A percentile compares a stretch with the other conserved stretches of the same genome.
Evolutionary conservation across 352 stramenopile species (phyloP).

Genomic region (Globisporangium sylvaticum): DNA sequence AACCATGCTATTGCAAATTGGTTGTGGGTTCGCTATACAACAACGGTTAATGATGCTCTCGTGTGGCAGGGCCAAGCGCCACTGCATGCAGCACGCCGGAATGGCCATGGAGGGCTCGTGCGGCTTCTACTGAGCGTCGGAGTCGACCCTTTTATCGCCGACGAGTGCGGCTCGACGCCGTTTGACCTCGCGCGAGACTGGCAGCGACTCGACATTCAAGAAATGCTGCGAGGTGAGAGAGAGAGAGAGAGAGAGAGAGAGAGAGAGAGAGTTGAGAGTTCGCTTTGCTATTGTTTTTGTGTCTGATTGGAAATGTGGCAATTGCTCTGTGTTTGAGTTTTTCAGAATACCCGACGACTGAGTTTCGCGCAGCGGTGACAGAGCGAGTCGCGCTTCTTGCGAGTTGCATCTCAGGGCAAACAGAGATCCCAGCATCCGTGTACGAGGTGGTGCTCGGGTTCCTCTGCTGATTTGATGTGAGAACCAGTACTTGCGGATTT

Average conservation of each 20-base stretch:
- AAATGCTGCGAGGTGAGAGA: conserved; percentile 44
- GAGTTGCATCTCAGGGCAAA: background rate
- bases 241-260: background rate
- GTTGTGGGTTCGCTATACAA: background rate
- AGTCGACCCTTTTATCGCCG: conserved; percentile 37
- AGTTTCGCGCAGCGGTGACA: conserved; percentile 2
- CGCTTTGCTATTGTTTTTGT: background rate
- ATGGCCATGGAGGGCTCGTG: conserved; percentile 50
- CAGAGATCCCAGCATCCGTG: conserved; percentile 11
- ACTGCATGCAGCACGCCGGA: conserved; percentile 53
- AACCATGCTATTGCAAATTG: background rate
- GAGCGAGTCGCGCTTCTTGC: conserved; percentile 8
- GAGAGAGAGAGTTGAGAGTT: background rate
- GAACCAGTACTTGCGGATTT: no score
- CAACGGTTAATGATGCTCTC: background rate
- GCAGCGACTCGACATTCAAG: conserved; percentile 48
- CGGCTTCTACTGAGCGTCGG: conserved; percentile 28
- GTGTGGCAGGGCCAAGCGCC: conserved; percentile 38
- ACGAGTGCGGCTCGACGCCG: conserved; percentile 44
- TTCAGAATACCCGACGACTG: conserved; percentile 12
- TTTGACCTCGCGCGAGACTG: conserved; percentile 57
- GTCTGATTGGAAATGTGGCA: background rate
- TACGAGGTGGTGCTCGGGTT: conserved; percentile 12
- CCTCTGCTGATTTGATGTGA: conserved; percentile 5
- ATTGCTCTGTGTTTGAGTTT: background rate